Percentiles rank a stretch among this genome's conserved stretches.
phyloP scores from a whole-genome alignment of 345 rosid species.

The Fremontodendron californicum region DNA sequence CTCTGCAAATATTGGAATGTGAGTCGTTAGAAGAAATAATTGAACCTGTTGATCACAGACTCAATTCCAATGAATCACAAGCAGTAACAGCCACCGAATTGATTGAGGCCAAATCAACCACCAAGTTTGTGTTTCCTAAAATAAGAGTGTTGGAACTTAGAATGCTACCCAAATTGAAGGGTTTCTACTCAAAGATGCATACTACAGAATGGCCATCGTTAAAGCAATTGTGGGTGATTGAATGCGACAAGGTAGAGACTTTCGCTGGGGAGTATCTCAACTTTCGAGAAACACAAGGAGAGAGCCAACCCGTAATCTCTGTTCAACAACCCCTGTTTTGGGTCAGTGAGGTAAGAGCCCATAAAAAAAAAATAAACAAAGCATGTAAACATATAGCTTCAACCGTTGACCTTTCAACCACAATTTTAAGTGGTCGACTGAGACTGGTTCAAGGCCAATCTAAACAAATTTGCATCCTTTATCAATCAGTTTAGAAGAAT shows the following conservation, averaged over 20 bases:
- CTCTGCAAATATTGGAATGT: not conserved
- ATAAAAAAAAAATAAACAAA: not conserved
- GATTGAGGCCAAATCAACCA: not conserved
- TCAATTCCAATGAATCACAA: not conserved
- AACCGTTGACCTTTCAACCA: not conserved
- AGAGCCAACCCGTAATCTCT: not conserved
- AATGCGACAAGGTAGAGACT: not conserved
- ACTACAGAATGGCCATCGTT: slow-evolving; percentile 20
- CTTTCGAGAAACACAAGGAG: not conserved
- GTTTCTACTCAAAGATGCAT: slow-evolving; percentile 8
- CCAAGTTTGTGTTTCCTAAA: not conserved
- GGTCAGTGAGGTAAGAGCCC: slow-evolving; percentile 5
- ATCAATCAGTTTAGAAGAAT: not conserved
- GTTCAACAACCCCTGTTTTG: slow-evolving; percentile 3
- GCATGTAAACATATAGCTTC: not conserved
- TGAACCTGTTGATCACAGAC: not conserved
- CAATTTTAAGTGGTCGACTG: too few relatives aligned
- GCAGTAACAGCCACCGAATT: not conserved
- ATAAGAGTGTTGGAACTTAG: not conserved
- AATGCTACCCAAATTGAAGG: not conserved
- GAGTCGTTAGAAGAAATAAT: not conserved
- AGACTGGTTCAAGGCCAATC: not conserved
- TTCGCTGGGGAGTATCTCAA: not conserved
- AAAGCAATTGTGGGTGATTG: not conserved
- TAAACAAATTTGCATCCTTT: not conserved